phyloP scores from a whole-genome alignment of 225 moss, liverwort and hornwort genomes.

The Ulota crispa region DNA sequence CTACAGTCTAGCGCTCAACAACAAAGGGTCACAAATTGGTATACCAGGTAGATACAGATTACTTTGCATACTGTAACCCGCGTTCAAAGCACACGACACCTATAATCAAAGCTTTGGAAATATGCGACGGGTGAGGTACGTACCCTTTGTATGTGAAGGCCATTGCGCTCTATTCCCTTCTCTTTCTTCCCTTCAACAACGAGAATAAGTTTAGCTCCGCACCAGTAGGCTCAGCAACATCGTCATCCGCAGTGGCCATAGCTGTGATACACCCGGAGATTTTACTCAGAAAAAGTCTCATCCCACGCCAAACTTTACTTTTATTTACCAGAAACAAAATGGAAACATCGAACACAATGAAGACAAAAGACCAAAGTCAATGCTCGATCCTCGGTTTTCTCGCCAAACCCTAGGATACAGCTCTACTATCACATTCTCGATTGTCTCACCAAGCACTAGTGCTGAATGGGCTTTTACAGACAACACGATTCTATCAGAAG shows the following conservation, averaged over 20 bases:
- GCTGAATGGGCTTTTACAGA: not conserved
- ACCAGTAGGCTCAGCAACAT: slow-evolving; percentile 56
- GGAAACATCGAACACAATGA: not conserved
- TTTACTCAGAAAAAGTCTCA: slow-evolving; percentile 7
- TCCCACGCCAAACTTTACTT: not conserved
- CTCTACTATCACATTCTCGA: not conserved
- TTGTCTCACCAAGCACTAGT: not conserved
- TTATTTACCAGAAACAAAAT: not conserved
- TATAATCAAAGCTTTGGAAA: not conserved
- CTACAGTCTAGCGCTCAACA: not conserved
- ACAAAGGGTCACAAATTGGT: not conserved
- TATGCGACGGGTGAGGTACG: not conserved
- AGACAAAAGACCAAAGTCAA: not conserved
- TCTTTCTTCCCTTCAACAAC: slow-evolving; percentile 41
- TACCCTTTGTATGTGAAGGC: slow-evolving; percentile 50
- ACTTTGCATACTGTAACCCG: not conserved
- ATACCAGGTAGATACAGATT: not conserved
- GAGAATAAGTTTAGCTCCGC: slow-evolving; percentile 46
- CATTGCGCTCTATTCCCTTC: slow-evolving; percentile 27
- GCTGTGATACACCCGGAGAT: slow-evolving; percentile 20
- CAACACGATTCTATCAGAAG: not conserved
- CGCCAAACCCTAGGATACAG: not conserved
- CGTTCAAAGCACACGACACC: not conserved
- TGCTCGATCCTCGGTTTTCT: not conserved
- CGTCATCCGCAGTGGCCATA: slow-evolving; percentile 71